Evolutionary conservation across 2,329 filamentous ascomycete species (phyloP), one percentile per base, ranked within the genome.

Genomic region (Neofusicoccum parvum): DNA sequence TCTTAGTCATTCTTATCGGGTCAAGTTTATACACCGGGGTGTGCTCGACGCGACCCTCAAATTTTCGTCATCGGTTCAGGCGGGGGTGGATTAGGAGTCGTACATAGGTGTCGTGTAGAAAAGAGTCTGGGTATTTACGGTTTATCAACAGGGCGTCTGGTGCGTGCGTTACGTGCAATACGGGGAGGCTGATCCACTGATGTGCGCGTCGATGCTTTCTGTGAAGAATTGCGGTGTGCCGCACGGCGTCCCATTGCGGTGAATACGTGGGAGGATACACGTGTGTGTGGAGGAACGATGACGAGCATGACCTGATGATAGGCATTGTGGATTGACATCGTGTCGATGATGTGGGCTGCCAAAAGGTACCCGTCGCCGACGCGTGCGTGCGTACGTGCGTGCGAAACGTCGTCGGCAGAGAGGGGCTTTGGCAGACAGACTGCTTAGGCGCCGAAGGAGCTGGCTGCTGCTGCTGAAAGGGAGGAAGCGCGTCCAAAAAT

Each of bases 61-160:
- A 17, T 46, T 3, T 46, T n/a, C 27, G n/a, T 41, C 39, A 27
- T 34, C 9, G 54, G 39, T 3, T 6, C 14, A n/a, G 39, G 39
- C 10, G 20, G 54, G 39, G 39, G 27, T n/a, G 37, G 10, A 7
- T 34, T 5, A 10, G 39, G 15, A 36, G 15, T 12, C n/a, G 39
- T 59, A n/a, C 37, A 34, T 59, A 17, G 39, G 36, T 32, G 37
- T 56, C 20, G 20, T 36, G 41, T 56, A 43, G 53, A 56, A 17
- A 39, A 39, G 37, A 23, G 54, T n/a, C 14, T 46, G 36, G 54
- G 54, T 10, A 9, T 11, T 17, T 46, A 17, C 17, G 53, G 53
- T 46, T 59, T 59, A 59, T 34, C 54, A 59, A 59, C 36, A 59
- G 45, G 45, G 27, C 6, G 11, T 39, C 23, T 36, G 54, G 54